Conservation (phyloP, 345 rosid species). For the Cardamine chenopodiifolia region DNA sequence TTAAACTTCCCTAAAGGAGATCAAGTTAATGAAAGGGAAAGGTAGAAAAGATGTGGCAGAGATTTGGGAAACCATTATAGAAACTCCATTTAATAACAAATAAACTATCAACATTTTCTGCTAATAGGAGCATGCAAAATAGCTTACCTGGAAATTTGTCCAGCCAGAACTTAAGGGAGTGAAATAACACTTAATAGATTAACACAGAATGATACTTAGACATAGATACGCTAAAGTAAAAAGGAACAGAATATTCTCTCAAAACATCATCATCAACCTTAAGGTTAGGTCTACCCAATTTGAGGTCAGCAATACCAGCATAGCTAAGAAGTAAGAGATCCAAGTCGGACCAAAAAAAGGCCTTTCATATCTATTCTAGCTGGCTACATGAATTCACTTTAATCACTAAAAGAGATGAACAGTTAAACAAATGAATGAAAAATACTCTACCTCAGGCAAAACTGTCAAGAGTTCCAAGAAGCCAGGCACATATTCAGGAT, state of each 20-base stretch:
- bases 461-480: conserved; percentile 95
- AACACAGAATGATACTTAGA: background rate
- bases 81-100: conserved; percentile 2
- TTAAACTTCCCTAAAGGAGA: conserved; percentile 4
- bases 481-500: conserved; percentile 92
- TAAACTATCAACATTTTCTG: background rate
- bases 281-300: conserved; percentile 22
- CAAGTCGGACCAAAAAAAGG: conserved; percentile 19
- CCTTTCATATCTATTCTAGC: conserved; percentile 24
- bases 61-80: background rate
- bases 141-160: conserved; percentile 3
- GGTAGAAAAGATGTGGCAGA: background rate
- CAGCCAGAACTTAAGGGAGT: conserved; percentile 2
- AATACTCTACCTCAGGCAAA: conserved; percentile 82
- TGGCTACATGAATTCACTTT: background rate
- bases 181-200: background rate
- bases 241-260: background rate
- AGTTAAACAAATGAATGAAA: conserved; percentile 13
- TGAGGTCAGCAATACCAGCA: conserved; percentile 19
- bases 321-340: conserved; percentile 10
- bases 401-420: conserved; percentile 9
- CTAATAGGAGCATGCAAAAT: background rate
- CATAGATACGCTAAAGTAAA: background rate
- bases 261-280: conserved; percentile 13
- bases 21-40: conserved; percentile 13